These are phyloP conservation scores for Pinus albicaulis DNA, from an alignment of 75 land plant genomes.

Conservation along the genomic window DNA sequence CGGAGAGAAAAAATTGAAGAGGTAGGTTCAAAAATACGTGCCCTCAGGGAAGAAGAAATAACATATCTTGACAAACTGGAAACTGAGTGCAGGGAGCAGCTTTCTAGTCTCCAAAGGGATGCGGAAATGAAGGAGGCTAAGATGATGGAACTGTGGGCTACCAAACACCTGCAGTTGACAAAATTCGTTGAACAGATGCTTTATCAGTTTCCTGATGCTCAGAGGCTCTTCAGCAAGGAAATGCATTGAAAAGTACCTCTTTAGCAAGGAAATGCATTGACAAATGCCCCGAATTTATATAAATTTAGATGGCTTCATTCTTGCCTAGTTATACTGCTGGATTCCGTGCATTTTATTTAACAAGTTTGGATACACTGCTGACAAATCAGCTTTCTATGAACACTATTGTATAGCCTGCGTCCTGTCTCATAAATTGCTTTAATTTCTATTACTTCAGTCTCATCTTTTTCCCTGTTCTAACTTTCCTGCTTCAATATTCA, in stretches of 20 bases:
- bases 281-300: not conserved
- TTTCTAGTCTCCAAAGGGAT: constrained; percentile 22
- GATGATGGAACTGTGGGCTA: constrained; percentile 23
- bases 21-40: constrained; percentile 15
- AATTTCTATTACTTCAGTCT: not conserved
- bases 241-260: not conserved
- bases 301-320: not conserved
- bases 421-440: not conserved
- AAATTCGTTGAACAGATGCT: constrained; percentile 20
- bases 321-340: not conserved
- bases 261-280: constrained; percentile 1
- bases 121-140: constrained; percentile 28
- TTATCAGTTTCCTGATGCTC: constrained; percentile 11
- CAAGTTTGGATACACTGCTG: not conserved
- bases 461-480: not conserved
- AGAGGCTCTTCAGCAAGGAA: constrained; percentile 3
- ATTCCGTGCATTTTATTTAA: not conserved
- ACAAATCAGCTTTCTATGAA: not conserved
- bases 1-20: constrained; percentile 36
- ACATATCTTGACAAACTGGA: constrained; percentile 20
- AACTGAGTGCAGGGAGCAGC: constrained; percentile 14
- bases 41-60: constrained; percentile 22
- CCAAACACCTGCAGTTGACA: constrained; percentile 17
- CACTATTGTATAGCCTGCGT: not conserved
- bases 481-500: not conserved